Conservation (phyloP, 1,139 yeast species). For the Nakaseomyces bracarensis region DNA sequence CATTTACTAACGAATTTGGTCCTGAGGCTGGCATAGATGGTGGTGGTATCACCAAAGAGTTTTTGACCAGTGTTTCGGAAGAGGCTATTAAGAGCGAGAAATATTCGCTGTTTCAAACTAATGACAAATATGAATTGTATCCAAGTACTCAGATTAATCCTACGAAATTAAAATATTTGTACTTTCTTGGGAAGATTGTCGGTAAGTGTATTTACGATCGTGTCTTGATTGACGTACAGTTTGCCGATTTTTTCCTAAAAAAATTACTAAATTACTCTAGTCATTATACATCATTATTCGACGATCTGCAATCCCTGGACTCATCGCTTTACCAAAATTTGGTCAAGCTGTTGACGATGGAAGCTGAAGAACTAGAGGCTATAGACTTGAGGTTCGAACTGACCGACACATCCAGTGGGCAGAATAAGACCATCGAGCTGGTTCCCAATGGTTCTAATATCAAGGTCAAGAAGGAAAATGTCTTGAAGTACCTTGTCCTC, state of each 20-base stretch:
- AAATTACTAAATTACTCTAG: slow-evolving; percentile 42
- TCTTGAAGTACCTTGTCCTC: slow-evolving; percentile 66
- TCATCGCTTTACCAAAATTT: slow-evolving; percentile 56
- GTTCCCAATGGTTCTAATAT: slow-evolving; percentile 50
- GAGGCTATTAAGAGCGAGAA: slow-evolving; percentile 52
- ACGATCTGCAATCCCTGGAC: slow-evolving; percentile 71
- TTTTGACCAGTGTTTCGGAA: slow-evolving; percentile 61
- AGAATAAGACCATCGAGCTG: slow-evolving; percentile 42
- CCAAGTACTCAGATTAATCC: slow-evolving; percentile 37
- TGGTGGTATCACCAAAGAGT: slow-evolving; percentile 92
- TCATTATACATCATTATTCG: slow-evolving; percentile 44
- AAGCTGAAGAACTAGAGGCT: slow-evolving; percentile 46
- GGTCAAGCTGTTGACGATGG: slow-evolving; percentile 51
- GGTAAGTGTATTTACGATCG: slow-evolving; percentile 90
- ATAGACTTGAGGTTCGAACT: slow-evolving; percentile 63
- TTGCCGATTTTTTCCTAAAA: slow-evolving; percentile 79
- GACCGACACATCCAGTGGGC: slow-evolving; percentile 22
- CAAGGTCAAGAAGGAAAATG: slow-evolving; percentile 53
- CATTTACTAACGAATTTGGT: slow-evolving; percentile 66
- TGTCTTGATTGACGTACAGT: slow-evolving; percentile 70
- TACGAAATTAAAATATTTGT: slow-evolving; percentile 38
- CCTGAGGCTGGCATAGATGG: slow-evolving; percentile 87
- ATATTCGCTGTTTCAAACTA: slow-evolving; percentile 45
- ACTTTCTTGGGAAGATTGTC: slow-evolving; percentile 69
- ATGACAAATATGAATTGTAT: slow-evolving; percentile 53